phyloP scores from a whole-genome alignment of 345 rosid genomes.

The Punica granatum region DNA sequence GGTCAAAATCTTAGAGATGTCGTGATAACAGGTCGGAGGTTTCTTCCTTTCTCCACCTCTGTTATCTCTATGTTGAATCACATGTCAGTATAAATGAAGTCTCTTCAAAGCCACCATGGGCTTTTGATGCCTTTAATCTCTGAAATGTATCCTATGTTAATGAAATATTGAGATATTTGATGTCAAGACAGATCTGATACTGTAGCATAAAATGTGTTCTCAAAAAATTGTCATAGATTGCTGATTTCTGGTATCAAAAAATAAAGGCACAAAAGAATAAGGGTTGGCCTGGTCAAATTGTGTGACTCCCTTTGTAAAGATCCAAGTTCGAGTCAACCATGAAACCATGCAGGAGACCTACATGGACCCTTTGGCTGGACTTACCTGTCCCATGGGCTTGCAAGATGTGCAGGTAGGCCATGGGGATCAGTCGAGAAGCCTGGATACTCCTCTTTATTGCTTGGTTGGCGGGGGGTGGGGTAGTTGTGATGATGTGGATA shows the following conservation, averaged over 20 bases:
- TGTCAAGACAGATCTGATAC: neutral
- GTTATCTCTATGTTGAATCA: neutral
- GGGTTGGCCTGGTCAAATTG: no score
- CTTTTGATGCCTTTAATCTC: neutral
- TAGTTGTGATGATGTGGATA: no score
- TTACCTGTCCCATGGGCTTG: no score
- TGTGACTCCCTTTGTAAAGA: no score
- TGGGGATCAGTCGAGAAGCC: no score
- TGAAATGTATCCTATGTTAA: neutral
- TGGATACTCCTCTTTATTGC: no score
- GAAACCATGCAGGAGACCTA: no score
- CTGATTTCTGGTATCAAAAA: neutral
- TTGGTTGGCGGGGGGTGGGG: no score
- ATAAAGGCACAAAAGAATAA: neutral
- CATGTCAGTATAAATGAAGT: neutral
- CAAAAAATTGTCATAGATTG: neutral
- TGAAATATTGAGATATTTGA: no score
- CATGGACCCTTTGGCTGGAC: no score
- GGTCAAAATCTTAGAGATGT: conserved; percentile 63
- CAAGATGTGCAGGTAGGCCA: no score
- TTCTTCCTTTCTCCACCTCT: neutral
- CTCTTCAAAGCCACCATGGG: neutral
- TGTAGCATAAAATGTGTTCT: neutral
- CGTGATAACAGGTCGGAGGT: conserved; percentile 39
- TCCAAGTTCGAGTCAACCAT: no score